Conservation (phyloP, 2,329 filamentous ascomycete genomes). For the Ophiostoma triangulosporum region DNA sequence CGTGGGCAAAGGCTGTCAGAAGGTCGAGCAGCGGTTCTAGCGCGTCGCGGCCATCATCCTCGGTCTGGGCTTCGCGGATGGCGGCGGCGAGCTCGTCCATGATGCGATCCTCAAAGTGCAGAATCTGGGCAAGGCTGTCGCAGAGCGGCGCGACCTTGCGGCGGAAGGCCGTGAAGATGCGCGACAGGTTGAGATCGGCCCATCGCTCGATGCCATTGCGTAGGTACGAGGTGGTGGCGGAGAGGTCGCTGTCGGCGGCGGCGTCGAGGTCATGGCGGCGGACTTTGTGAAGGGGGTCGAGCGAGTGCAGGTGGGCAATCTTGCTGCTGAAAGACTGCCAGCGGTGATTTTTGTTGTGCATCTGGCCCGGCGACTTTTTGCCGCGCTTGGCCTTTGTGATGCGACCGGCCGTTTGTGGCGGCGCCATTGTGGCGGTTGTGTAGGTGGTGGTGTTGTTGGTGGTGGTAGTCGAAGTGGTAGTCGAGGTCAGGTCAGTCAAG, state of each 20-base stretch:
- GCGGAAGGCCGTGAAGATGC: slow-evolving; percentile 64
- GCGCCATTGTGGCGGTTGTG: slow-evolving; percentile 32
- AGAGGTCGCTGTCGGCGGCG: slow-evolving; percentile 49
- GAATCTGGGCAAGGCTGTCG: slow-evolving; percentile 81
- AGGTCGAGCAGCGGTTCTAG: slow-evolving; percentile 79
- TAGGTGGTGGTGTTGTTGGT: neutral
- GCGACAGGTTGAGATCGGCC: slow-evolving; percentile 81
- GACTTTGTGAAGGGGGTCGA: slow-evolving; percentile 85
- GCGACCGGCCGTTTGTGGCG: slow-evolving; percentile 48
- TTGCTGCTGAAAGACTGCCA: slow-evolving; percentile 88
- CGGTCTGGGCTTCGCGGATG: slow-evolving; percentile 45
- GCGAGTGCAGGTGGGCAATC: slow-evolving; percentile 73
- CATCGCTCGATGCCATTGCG: slow-evolving; percentile 72
- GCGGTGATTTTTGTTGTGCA: slow-evolving; percentile 67
- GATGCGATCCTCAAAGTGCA: slow-evolving; percentile 81
- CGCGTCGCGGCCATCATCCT: slow-evolving; percentile 52
- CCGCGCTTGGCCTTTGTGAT: slow-evolving; percentile 57
- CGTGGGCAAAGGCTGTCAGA: slow-evolving; percentile 88
- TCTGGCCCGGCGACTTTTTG: slow-evolving; percentile 36
- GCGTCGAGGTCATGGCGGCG: slow-evolving; percentile 67
- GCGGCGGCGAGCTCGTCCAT: slow-evolving; percentile 63
- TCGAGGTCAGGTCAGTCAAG: neutral
- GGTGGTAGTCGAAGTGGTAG: neutral
- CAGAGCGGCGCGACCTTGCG: slow-evolving; percentile 62
- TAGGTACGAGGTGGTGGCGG: slow-evolving; percentile 75